phyloP scores from a whole-genome alignment of 2,329 filamentous ascomycete genomes.

The Thelonectria rubi region DNA sequence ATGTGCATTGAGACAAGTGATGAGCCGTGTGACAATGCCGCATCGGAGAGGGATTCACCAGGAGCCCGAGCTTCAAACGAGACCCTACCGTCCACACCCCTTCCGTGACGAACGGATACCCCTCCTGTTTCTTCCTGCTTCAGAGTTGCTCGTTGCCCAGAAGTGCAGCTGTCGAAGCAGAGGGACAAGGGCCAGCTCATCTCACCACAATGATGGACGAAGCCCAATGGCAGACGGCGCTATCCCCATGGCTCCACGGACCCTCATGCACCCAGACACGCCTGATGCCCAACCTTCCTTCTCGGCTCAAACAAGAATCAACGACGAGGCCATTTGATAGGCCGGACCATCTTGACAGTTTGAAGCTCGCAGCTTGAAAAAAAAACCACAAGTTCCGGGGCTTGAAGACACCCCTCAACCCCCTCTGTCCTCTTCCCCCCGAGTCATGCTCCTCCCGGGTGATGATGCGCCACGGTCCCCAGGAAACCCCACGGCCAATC shows the following conservation, averaged over 20 bases:
- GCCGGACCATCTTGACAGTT: conserved; percentile 15
- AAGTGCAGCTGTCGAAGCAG: conserved; percentile 17
- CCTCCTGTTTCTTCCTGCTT: conserved; percentile 16
- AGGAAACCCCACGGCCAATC: conserved; percentile 22
- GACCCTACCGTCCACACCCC: conserved; percentile 13
- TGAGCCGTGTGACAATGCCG: conserved; percentile 19
- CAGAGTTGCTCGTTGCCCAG: conserved; percentile 7
- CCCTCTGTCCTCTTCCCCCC: conserved; percentile 13
- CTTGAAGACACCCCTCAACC: not conserved
- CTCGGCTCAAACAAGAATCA: conserved; percentile 23
- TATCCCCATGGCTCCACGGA: conserved; percentile 20
- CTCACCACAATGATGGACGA: conserved; percentile 26
- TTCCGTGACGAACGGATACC: conserved; percentile 15
- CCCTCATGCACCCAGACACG: conserved; percentile 31
- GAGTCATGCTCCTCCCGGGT: conserved; percentile 25
- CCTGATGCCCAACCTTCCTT: conserved; percentile 37
- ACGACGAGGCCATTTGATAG: conserved; percentile 14
- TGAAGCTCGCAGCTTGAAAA: conserved; percentile 15
- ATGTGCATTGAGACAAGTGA: conserved; percentile 19
- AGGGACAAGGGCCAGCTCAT: conserved; percentile 26
- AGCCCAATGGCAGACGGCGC: conserved; percentile 26
- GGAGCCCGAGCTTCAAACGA: conserved; percentile 6
- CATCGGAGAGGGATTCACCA: conserved; percentile 21
- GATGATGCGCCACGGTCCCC: conserved; percentile 21
- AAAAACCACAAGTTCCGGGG: conserved; percentile 2